A percentile compares a stretch with the other conserved stretches of the same genome.
These are phyloP conservation scores for Lactarius sp. DNA, from an alignment of 768 basidiomycete genomes.

Conservation along the genomic window DNA sequence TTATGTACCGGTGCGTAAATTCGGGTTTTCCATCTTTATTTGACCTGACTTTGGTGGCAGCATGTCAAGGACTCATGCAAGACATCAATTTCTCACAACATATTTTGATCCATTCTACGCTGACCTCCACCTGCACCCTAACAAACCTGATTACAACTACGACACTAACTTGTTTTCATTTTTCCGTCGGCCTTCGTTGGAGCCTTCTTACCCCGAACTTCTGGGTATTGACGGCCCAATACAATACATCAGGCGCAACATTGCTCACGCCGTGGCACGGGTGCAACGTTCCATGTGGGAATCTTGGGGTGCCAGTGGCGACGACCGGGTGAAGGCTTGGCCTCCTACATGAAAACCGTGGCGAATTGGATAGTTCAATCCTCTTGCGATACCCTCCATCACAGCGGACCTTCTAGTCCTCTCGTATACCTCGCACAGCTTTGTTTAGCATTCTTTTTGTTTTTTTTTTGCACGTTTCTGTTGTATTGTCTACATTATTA, in stretches of 20 bases:
- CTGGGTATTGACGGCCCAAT: conserved; percentile 16
- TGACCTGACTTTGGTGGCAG: conserved; percentile 32
- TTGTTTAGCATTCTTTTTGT: conserved; percentile 6
- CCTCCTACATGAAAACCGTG: conserved; percentile 18
- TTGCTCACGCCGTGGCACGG: conserved; percentile 9
- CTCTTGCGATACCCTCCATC: conserved; percentile 14
- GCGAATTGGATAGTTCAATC: neutral
- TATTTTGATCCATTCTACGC: conserved; percentile 79
- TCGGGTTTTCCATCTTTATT: neutral
- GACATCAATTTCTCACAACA: conserved; percentile 59
- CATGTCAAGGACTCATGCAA: conserved; percentile 43
- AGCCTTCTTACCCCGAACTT: conserved; percentile 13
- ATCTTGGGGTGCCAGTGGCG: conserved; percentile 15
- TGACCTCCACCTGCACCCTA: conserved; percentile 52
- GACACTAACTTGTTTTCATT: conserved; percentile 34
- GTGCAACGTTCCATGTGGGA: conserved; percentile 23
- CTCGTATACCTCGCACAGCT: conserved; percentile 3
- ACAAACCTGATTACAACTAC: conserved; percentile 40
- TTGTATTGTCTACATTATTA: conserved; percentile 6
- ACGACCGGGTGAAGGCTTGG: conserved; percentile 18
- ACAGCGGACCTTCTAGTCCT: neutral
- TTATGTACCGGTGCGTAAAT: conserved; percentile 54
- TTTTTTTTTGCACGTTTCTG: neutral
- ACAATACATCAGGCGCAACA: neutral
- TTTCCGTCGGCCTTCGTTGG: conserved; percentile 14